phyloP scores from a whole-genome alignment of 768 basidiomycete species.

The Boletus huronensis region DNA sequence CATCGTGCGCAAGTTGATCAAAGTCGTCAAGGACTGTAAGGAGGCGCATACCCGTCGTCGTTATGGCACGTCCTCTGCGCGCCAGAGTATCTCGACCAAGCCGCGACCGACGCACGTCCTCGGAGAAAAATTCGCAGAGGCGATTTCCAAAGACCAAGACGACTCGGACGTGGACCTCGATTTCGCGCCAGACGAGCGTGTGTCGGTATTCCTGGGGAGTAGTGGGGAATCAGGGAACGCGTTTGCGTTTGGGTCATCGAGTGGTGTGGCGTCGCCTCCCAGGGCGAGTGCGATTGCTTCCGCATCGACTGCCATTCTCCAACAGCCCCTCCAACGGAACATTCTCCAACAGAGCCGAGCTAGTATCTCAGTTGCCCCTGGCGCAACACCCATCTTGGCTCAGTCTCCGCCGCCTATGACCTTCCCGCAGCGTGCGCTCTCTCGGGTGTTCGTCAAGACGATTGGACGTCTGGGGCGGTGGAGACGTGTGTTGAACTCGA shows the following conservation, averaged over 20 bases:
- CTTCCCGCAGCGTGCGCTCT: slow-evolving; percentile 61
- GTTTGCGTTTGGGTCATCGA: slow-evolving; percentile 32
- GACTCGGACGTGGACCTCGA: slow-evolving; percentile 79
- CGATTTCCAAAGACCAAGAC: slow-evolving; percentile 42
- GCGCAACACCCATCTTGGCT: slow-evolving; percentile 10
- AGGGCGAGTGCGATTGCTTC: slow-evolving; percentile 49
- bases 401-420: slow-evolving; percentile 39
- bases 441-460: slow-evolving; percentile 75
- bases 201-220: slow-evolving; percentile 35
- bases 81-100: slow-evolving; percentile 33
- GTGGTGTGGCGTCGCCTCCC: slow-evolving; percentile 29
- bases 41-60: slow-evolving; percentile 52
- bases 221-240: slow-evolving; percentile 44
- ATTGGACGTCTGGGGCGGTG: slow-evolving; percentile 80
- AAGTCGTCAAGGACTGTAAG: slow-evolving; percentile 80
- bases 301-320: slow-evolving; percentile 58
- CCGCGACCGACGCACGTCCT: slow-evolving; percentile 45
- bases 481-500: slow-evolving; percentile 69
- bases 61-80: slow-evolving; percentile 27
- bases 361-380: slow-evolving; percentile 26
- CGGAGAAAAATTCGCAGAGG: slow-evolving; percentile 66
- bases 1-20: slow-evolving; percentile 78
- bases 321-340: slow-evolving; percentile 56
- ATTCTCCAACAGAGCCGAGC: slow-evolving; percentile 46
- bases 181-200: slow-evolving; percentile 55